These are phyloP conservation scores for Neurospora sp. DNA, from an alignment of 2,329 filamentous ascomycete genomes.

Conservation along the genomic window DNA sequence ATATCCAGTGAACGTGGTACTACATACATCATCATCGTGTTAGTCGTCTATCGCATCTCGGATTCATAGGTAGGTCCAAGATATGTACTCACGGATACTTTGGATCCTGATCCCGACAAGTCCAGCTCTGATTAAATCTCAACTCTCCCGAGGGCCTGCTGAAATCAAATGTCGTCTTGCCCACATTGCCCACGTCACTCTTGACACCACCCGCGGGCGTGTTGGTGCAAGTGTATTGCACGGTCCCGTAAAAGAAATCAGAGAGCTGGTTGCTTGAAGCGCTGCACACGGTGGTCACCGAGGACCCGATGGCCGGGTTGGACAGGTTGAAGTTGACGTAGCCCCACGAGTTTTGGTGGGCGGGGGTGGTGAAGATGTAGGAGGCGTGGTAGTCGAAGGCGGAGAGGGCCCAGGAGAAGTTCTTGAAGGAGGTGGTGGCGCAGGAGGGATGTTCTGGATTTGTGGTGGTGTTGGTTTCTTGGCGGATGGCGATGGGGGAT, in stretches of 20 bases:
- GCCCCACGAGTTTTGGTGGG: conserved; percentile 40
- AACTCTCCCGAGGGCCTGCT: conserved; percentile 26
- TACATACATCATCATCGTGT: conserved; percentile 2
- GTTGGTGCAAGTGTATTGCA: conserved; percentile 32
- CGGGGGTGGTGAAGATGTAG: conserved; percentile 38
- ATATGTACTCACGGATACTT: conserved; percentile 25
- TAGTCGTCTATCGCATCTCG: not conserved
- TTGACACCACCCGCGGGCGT: conserved; percentile 20
- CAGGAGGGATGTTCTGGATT: conserved; percentile 17
- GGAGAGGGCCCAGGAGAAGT: conserved; percentile 31
- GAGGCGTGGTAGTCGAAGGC: conserved; percentile 39
- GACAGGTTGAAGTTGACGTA: conserved; percentile 38
- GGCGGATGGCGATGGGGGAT: not conserved
- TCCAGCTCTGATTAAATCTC: conserved; percentile 39
- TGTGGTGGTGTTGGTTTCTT: not conserved
- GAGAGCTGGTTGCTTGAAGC: conserved; percentile 30
- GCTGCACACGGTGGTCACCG: conserved; percentile 25
- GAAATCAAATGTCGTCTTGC: conserved; percentile 33
- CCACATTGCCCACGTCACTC: conserved; percentile 16
- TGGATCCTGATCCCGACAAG: conserved; percentile 30
- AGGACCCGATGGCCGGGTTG: conserved; percentile 32
- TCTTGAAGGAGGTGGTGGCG: conserved; percentile 21
- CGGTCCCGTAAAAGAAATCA: conserved; percentile 41
- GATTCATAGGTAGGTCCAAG: not conserved
- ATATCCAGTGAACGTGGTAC: conserved; percentile 23